phyloP scores from a whole-genome alignment of 164 flowering plant species.

The Magnolia sinica region DNA sequence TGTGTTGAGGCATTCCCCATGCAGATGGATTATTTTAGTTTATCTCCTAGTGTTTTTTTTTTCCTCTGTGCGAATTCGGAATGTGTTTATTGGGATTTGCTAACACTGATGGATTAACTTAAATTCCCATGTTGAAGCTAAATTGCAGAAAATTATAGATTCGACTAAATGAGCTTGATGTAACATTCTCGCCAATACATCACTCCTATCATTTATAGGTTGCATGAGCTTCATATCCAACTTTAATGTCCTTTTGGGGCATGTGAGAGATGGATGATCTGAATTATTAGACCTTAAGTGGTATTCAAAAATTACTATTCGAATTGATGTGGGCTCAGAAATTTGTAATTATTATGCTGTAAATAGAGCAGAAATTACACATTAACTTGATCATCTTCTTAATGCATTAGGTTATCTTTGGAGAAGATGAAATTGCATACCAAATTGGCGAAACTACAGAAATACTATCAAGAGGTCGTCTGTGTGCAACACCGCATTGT shows the following conservation, averaged over 20 bases:
- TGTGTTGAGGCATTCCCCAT: too few relatives aligned
- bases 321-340: neutral
- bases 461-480: conserved; percentile 76
- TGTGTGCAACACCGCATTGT: conserved; percentile 97
- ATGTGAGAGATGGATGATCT: neutral
- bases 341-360: neutral
- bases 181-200: neutral
- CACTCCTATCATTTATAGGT: neutral
- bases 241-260: neutral
- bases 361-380: neutral
- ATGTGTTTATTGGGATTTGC: neutral
- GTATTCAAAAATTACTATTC: neutral
- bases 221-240: neutral
- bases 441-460: conserved; percentile 95
- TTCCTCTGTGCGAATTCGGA: too few relatives aligned
- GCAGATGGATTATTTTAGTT: too few relatives aligned
- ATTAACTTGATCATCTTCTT: conserved; percentile 3
- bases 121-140: neutral
- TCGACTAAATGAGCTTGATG: neutral
- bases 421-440: conserved; percentile 90
- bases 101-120: neutral
- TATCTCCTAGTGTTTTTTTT: too few relatives aligned
- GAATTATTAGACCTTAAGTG: neutral
- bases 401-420: conserved; percentile 59
- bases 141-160: neutral